These are phyloP conservation scores for Suillus alpinus DNA, from an alignment of 768 basidiomycete species.

Conservation along the genomic window DNA sequence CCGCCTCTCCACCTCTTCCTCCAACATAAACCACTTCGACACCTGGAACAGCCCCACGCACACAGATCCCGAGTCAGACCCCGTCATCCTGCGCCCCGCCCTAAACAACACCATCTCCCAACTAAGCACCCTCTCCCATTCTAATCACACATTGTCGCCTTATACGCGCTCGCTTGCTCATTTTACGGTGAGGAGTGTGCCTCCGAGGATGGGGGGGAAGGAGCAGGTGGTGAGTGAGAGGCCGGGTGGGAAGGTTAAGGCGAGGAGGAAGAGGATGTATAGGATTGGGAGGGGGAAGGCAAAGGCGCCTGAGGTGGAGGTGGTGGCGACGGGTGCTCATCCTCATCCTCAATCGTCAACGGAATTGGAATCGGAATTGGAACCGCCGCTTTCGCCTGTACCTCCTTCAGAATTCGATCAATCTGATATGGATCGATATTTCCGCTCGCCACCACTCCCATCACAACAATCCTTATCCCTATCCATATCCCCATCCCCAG, in stretches of 20 bases:
- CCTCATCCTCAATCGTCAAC: not conserved
- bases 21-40: constrained; percentile 24
- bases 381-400: constrained; percentile 29
- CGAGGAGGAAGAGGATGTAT: constrained; percentile 72
- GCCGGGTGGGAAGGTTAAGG: constrained; percentile 54
- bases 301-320: not conserved
- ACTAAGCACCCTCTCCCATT: constrained; percentile 79
- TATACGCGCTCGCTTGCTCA: constrained; percentile 90
- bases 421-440: constrained; percentile 75
- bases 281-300: constrained; percentile 41
- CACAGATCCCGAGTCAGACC: constrained; percentile 38
- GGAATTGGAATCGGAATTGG: not conserved
- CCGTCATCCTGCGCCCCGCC: constrained; percentile 63
- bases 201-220: constrained; percentile 48
- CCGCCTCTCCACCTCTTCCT: constrained; percentile 35
- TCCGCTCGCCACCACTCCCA: constrained; percentile 32
- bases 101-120: constrained; percentile 80
- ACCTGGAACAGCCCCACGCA: constrained; percentile 35
- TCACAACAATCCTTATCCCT: not conserved
- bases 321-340: too few relatives aligned
- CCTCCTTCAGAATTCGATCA: constrained; percentile 60
- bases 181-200: constrained; percentile 89
- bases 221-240: constrained; percentile 38
- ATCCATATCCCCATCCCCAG: not conserved
- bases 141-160: constrained; percentile 92